A percentile compares a stretch with the other conserved stretches of the same genome.
phyloP scores from a whole-genome alignment of 495 filamentous ascomycete species.

The Saxophila tyrrhenica region DNA sequence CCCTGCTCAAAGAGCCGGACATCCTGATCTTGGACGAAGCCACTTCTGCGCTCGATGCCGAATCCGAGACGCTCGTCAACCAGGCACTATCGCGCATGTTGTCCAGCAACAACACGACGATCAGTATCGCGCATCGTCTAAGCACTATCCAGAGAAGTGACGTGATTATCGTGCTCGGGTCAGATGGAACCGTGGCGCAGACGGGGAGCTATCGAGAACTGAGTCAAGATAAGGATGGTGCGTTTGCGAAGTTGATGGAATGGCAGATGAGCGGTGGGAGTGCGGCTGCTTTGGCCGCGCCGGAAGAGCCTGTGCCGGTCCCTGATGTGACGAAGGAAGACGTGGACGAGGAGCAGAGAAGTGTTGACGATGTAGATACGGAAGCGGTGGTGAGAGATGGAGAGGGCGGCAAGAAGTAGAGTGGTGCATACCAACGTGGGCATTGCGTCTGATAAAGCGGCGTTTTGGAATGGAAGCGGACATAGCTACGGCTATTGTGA shows the following conservation, averaged over 20 bases:
- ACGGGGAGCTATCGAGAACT: conserved; percentile 72
- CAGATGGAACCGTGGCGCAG: conserved; percentile 80
- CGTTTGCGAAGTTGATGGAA: conserved; percentile 93
- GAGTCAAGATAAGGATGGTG: conserved; percentile 56
- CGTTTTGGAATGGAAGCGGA: too few relatives aligned
- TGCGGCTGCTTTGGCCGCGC: conserved; percentile 1
- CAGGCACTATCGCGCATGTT: conserved; percentile 71
- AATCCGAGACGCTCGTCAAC: conserved; percentile 93
- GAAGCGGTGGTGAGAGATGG: background rate
- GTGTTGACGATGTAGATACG: conserved; percentile 4
- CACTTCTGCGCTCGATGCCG: conserved; percentile 76
- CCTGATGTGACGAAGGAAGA: conserved; percentile 5
- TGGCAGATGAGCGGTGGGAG: conserved; percentile 87
- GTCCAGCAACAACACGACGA: conserved; percentile 80
- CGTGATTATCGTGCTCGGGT: conserved; percentile 75
- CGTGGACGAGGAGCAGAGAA: conserved; percentile 3
- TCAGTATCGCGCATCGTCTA: conserved; percentile 89
- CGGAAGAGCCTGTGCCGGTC: background rate
- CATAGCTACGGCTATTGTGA: background rate
- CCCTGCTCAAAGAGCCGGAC: conserved; percentile 89
- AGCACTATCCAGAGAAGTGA: conserved; percentile 94
- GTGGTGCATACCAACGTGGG: background rate
- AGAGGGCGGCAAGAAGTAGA: background rate
- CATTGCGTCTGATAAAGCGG: too few relatives aligned
- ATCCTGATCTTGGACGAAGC: conserved; percentile 89